Conservation (phyloP, 305 asterid species). For the Solanum hybrid region DNA sequence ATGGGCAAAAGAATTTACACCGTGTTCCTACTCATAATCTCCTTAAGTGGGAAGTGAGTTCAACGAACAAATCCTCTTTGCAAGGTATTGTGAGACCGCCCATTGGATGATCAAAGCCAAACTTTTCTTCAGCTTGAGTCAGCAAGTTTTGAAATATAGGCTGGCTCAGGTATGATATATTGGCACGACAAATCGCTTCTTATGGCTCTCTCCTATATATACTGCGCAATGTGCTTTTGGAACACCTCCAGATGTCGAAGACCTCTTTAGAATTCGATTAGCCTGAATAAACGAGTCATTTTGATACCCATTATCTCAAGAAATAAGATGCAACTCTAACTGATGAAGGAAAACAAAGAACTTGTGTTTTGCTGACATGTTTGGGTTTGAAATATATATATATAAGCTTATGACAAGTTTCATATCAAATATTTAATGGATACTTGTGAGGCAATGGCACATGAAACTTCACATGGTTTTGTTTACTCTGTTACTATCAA, state of each 20-base stretch:
- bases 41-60: background rate
- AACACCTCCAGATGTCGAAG: background rate
- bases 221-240: background rate
- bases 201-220: background rate
- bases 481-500: background rate
- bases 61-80: background rate
- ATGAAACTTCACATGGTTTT: background rate
- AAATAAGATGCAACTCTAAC: background rate
- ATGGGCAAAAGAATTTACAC: background rate
- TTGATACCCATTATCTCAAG: background rate
- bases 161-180: background rate
- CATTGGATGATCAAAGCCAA: background rate
- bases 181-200: background rate
- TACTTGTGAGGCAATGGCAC: background rate
- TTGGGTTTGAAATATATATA: background rate
- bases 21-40: background rate
- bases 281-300: background rate
- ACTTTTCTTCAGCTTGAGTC: background rate
- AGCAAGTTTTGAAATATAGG: background rate
- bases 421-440: background rate
- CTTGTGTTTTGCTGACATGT: background rate
- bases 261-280: background rate
- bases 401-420: background rate
- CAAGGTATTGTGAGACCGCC: background rate
- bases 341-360: background rate